Conservation (phyloP, 176 grass and related monocot genomes). For the Triticum urartu region DNA sequence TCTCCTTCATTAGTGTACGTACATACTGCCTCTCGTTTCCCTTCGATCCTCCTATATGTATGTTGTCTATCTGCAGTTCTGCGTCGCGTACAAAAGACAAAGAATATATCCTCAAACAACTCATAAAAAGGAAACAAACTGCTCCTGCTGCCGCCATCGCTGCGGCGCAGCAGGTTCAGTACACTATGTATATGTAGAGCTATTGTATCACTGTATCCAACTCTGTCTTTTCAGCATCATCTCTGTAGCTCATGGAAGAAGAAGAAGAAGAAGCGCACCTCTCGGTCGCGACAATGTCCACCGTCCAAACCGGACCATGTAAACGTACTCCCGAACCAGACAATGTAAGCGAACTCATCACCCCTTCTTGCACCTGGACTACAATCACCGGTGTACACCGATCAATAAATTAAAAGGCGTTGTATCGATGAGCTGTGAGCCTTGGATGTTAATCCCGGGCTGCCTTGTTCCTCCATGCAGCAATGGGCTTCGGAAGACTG, state of each 20-base stretch:
- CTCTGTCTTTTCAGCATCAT: not conserved
- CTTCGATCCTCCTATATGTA: slow-evolving; percentile 11
- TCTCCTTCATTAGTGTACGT: slow-evolving; percentile 22
- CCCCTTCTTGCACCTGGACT: slow-evolving; percentile 1
- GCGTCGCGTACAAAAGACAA: slow-evolving; percentile 29
- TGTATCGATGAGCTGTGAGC: not conserved
- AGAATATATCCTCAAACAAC: not conserved
- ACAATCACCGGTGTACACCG: not conserved
- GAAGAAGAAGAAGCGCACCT: not conserved
- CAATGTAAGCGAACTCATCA: not conserved
- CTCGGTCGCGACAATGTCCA: not conserved
- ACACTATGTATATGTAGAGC: slow-evolving; percentile 30
- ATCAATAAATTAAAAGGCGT: not conserved
- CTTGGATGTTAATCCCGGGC: slow-evolving; percentile 55
- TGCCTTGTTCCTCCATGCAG: slow-evolving; percentile 71
- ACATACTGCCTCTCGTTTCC: slow-evolving; percentile 13
- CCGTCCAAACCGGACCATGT: not conserved
- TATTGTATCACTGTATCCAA: slow-evolving; percentile 32
- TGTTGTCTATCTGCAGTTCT: slow-evolving; percentile 31
- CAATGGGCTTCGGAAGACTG: slow-evolving; percentile 56
- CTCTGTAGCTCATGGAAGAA: not conserved
- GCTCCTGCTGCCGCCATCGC: not conserved
- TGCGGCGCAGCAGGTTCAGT: slow-evolving; percentile 23
- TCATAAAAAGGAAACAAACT: slow-evolving; percentile 25
- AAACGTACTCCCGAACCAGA: not conserved